Evolutionary conservation across 2,329 filamentous ascomycete genomes (phyloP), one percentile per base, ranked within the genome.

Genomic region (Ciborinia camelliae): DNA sequence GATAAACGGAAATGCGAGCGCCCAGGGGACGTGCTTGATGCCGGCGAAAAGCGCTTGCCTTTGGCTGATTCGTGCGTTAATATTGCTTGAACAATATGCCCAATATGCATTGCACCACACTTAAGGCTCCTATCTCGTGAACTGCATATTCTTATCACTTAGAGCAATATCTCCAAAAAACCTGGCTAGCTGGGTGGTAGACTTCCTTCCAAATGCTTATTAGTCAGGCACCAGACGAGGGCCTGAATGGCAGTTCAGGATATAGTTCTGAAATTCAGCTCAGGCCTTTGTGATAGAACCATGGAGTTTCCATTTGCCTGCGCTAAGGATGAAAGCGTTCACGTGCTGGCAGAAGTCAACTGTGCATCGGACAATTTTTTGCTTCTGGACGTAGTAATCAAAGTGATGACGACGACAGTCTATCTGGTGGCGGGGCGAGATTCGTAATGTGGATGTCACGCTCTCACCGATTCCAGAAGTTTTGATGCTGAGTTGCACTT

Each of bases 351-450:
- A 18, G 1, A n/a, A 62, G 26, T 35, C 4, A 20, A 39, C 20
- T 26, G 3, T 53, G 26, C 48, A 62, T 45, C 18, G 39, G 37
- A 14, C 23, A 28, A 12, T 41, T 26, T 51, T 14, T 37, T 53
- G 32, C 32, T 53, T 53, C 30, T 18, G 51, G 30, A 14, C 3
- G 28, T 52, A 15, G 8, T 30, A 37, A 61, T 32, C 26, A 41
- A 23, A n/a, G 23, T 41, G 58, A 41, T 61, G 47, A 52, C 35
- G 58, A 62, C 58, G 47, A 52, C 47, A 10, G 15, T 26, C 28
- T 12, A 52, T 62, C 50, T 62, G 32, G 47, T 43, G 58, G 58
- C 37, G 35, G 47, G 58, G 47, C 35, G 23, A 39, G 50, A 30
- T 41, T 32, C 18, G 28, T 41, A 39, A 32, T 41, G n/a, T 23